Percentiles rank a stretch among this genome's conserved stretches.
These are phyloP conservation scores for Patellifolia procumbens DNA, from an alignment of 179 eudicot genomes.

Conservation along the genomic window DNA sequence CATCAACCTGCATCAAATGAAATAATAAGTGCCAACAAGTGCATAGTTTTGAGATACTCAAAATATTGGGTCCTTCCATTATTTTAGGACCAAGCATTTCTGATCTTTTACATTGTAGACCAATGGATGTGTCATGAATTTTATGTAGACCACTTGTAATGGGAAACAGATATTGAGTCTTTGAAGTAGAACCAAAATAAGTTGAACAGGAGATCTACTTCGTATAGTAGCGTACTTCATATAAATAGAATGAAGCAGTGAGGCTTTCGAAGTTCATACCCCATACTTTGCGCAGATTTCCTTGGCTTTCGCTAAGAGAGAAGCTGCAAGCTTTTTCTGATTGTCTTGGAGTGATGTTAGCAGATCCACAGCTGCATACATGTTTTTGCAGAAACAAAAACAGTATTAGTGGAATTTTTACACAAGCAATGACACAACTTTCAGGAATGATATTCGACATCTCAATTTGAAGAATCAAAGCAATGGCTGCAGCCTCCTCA, in stretches of 20 bases:
- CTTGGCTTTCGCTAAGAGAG: conserved; percentile 58
- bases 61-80: neutral
- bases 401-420: too few relatives aligned
- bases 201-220: neutral
- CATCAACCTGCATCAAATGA: conserved; percentile 38
- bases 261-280: conserved; percentile 36
- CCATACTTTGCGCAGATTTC: conserved; percentile 48
- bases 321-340: conserved; percentile 42
- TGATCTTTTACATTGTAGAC: too few relatives aligned
- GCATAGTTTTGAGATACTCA: neutral
- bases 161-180: neutral
- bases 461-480: too few relatives aligned
- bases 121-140: too few relatives aligned
- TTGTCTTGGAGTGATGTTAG: conserved; percentile 49
- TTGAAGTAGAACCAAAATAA: neutral
- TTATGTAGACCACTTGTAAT: neutral
- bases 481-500: too few relatives aligned
- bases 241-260: neutral
- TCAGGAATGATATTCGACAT: too few relatives aligned
- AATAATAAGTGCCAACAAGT: neutral
- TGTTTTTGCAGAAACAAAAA: neutral
- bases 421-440: too few relatives aligned
- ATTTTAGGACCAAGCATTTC: neutral
- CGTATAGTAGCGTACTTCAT: too few relatives aligned
- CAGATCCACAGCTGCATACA: conserved; percentile 47